These are phyloP conservation scores for Pseudopyricularia cyperi DNA, from an alignment of 2,329 filamentous ascomycete genomes.

Conservation along the genomic window DNA sequence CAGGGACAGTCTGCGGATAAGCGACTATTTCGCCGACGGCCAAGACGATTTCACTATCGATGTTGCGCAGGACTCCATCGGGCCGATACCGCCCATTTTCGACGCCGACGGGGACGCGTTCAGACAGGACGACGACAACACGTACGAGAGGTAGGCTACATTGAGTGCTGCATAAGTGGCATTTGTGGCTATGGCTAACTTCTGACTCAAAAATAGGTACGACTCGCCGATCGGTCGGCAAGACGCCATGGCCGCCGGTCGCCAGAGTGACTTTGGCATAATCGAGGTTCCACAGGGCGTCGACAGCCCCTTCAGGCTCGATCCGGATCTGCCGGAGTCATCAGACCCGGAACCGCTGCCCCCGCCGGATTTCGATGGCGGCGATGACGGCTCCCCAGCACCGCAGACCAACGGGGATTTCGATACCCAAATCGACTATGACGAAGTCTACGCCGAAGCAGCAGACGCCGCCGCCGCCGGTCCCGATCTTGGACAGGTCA, in stretches of 20 bases:
- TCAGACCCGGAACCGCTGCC: slow-evolving; percentile 10
- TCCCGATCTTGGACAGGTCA: neutral
- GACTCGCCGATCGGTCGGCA: slow-evolving; percentile 27
- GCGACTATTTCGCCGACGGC: slow-evolving; percentile 30
- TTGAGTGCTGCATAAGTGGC: neutral
- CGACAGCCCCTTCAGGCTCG: slow-evolving; percentile 39
- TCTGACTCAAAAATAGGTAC: slow-evolving; percentile 4
- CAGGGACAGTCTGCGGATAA: slow-evolving; percentile 38
- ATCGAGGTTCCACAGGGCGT: slow-evolving; percentile 33
- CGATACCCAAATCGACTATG: slow-evolving; percentile 12
- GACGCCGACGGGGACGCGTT: slow-evolving; percentile 19
- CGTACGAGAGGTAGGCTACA: slow-evolving; percentile 26
- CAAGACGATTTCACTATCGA: slow-evolving; percentile 18
- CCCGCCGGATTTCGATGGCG: slow-evolving; percentile 12
- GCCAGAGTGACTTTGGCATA: slow-evolving; percentile 35
- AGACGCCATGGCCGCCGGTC: slow-evolving; percentile 20
- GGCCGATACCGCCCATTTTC: slow-evolving; percentile 15
- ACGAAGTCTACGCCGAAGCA: slow-evolving; percentile 9
- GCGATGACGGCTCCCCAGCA: slow-evolving; percentile 2
- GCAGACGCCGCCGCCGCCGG: slow-evolving; percentile 6
- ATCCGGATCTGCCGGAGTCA: slow-evolving; percentile 12
- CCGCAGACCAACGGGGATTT: slow-evolving; percentile 11
- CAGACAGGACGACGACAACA: slow-evolving; percentile 22
- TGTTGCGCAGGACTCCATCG: slow-evolving; percentile 21
- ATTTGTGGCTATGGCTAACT: neutral